phyloP scores from a whole-genome alignment of 2,329 filamentous ascomycete genomes.

The Myrmaecium sp. region DNA sequence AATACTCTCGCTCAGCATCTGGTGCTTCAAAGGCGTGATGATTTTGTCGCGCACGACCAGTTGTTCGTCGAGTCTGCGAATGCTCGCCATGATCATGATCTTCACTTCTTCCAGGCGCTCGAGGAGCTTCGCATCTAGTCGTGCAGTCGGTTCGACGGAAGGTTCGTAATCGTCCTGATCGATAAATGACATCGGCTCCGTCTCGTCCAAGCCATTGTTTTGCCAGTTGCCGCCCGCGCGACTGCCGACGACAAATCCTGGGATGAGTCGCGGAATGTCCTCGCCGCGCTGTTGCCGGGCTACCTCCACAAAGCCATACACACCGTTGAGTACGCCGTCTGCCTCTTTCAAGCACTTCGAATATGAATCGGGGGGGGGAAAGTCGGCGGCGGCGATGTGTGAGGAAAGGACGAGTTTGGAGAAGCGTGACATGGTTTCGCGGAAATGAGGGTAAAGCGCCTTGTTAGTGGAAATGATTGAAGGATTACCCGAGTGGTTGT shows the following conservation, averaged over 20 bases:
- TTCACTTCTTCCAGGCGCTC: conserved; percentile 77
- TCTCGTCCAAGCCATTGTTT: conserved; percentile 44
- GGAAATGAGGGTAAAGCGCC: conserved; percentile 87
- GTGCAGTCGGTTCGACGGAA: conserved; percentile 50
- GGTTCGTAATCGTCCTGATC: conserved; percentile 74
- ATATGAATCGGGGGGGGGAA: conserved; percentile 82
- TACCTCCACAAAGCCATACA: conserved; percentile 92
- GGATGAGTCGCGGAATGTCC: conserved; percentile 79
- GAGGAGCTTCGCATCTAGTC: conserved; percentile 60
- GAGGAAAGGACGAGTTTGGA: conserved; percentile 98
- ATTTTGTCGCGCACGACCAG: conserved; percentile 65
- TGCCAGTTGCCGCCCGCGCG: conserved; percentile 76
- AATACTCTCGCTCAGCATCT: conserved; percentile 64
- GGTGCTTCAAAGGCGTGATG: conserved; percentile 61
- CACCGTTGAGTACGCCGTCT: conserved; percentile 85
- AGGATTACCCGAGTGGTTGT: conserved; percentile 95
- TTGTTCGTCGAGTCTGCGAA: conserved; percentile 75
- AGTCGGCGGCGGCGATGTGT: conserved; percentile 92
- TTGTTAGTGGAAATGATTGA: conserved; percentile 99
- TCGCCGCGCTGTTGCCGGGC: conserved; percentile 86
- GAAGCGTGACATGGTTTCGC: conserved; percentile 99
- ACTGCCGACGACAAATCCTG: conserved; percentile 82
- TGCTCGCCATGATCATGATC: conserved; percentile 66
- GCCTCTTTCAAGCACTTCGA: conserved; percentile 93
- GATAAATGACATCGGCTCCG: conserved; percentile 60